A percentile compares a stretch with the other conserved stretches of the same genome.
Evolutionary conservation across 2,329 filamentous ascomycete species (phyloP).

Genomic region (Daldinia sp.): DNA sequence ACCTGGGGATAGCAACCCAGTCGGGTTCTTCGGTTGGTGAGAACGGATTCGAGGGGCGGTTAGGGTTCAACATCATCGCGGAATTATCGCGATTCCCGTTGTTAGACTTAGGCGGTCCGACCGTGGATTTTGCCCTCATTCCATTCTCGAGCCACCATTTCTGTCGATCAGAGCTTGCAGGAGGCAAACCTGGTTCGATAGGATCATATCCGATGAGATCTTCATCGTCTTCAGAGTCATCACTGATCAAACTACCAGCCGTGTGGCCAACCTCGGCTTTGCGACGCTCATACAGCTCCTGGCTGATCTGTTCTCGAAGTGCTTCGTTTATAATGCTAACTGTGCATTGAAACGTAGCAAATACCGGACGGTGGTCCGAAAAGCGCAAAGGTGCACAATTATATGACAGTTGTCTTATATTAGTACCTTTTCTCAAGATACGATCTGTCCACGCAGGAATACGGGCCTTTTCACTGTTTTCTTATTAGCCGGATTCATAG

Average conservation of each 20-base stretch:
- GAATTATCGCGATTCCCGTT: conserved; percentile 58
- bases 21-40: conserved; percentile 79
- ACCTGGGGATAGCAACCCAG: conserved; percentile 78
- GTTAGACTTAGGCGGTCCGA: conserved; percentile 70
- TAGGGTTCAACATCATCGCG: conserved; percentile 76
- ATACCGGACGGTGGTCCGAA: conserved; percentile 97
- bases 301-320: conserved; percentile 77
- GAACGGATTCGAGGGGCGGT: conserved; percentile 85
- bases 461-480: conserved; percentile 82
- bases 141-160: conserved; percentile 79
- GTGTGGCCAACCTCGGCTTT: conserved; percentile 74
- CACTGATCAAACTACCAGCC: conserved; percentile 66
- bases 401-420: conserved; percentile 86
- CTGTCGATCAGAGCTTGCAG: conserved; percentile 74
- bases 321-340: conserved; percentile 84
- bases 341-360: conserved; percentile 85
- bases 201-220: conserved; percentile 85
- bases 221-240: conserved; percentile 79
- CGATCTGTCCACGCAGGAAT: conserved; percentile 99
- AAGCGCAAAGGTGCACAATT: conserved; percentile 84
- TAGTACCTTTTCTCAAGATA: conserved; percentile 85
- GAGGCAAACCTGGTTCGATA: conserved; percentile 80
- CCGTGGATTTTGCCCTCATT: conserved; percentile 78
- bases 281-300: conserved; percentile 78
- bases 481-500: conserved; percentile 49